phyloP scores from a whole-genome alignment of 1,284 basidiomycete species.

The Leccinum subfulvum region DNA sequence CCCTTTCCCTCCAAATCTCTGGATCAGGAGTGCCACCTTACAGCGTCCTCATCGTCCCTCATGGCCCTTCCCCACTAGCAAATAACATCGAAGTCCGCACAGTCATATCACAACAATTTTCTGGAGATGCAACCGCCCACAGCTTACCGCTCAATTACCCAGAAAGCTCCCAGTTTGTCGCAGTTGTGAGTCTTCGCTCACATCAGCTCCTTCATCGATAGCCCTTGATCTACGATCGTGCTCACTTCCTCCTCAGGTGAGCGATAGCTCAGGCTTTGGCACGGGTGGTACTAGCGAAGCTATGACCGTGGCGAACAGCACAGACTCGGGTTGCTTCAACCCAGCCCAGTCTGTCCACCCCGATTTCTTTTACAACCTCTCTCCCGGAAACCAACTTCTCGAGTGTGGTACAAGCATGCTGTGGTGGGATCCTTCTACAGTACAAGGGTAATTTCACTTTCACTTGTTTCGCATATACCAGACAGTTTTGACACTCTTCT shows the following conservation, averaged over 20 bases:
- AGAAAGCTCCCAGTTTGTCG: constrained; percentile 65
- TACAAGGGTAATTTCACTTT: constrained; percentile 50
- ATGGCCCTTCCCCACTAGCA: constrained; percentile 56
- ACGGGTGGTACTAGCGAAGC: constrained; percentile 71
- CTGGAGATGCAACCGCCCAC: constrained; percentile 26
- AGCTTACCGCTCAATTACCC: constrained; percentile 67
- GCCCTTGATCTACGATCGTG: neutral
- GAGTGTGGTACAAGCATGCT: constrained; percentile 60
- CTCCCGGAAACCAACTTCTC: constrained; percentile 57
- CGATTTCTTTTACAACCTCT: constrained; percentile 32
- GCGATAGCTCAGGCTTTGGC: constrained; percentile 49
- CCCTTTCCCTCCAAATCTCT: constrained; percentile 54
- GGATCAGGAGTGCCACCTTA: constrained; percentile 53
- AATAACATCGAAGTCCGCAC: constrained; percentile 35
- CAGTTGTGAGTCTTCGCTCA: constrained; percentile 57
- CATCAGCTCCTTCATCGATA: neutral
- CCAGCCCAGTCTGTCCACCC: too few relatives aligned
- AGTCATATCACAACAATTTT: neutral
- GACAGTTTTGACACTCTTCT: neutral
- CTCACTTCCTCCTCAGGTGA: constrained; percentile 20
- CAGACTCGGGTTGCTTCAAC: constrained; percentile 2
- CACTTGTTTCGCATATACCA: neutral
- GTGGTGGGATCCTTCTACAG: constrained; percentile 54
- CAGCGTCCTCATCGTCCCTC: constrained; percentile 42
- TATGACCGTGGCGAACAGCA: constrained; percentile 49